Base-by-base conservation (phyloP, 2,329 filamentous ascomycete species). In the Gnomoniopsis smithogilvyi region DNA sequence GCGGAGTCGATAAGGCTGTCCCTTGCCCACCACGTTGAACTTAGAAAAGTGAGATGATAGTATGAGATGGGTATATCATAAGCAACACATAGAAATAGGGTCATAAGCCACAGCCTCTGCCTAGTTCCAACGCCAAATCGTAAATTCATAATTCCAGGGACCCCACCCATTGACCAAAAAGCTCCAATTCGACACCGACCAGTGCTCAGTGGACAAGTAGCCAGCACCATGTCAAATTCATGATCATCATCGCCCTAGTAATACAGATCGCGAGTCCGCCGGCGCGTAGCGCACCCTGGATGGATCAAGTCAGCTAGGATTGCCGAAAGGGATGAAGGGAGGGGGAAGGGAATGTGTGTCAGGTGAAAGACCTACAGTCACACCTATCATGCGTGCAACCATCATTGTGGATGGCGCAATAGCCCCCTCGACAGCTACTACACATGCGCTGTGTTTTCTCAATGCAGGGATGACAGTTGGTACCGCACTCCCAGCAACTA, bases 401-500 rank as follows among this genome's bases (percentile, higher is more conserved):
- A 65, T 92, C 90, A 65, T 96, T 92, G 70, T 96, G 91, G 58
- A 88, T 81, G 61, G 89, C 81, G 72, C 93, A 97, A 71, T 96
- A 96, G 54, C 90, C 90, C 56, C 89, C 89, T 46, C 82, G 82
- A 72, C 93, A 96, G 60, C 81, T 81, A 62, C 78, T 81, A 71
- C 93, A 97, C 36, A 78, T 81, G 49, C 86, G 83, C 68, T 94
- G 90, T 26, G 87, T 91, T 47, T 80, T 74, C 26, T 82, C 76
- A 67, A 92, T 91, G 74, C 93, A 97, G 43, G 84, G 81, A 53
- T 84, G 81, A 70, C 93, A 96, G 87, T 90, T 94, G 63, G 83
- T 84, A 54, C 91, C 92, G 72, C 92, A 96, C 72, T 93, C 92
- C 82, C 91, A 95, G 76, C 92, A 96, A 67, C 92, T 84, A 66